A percentile compares a stretch with the other conserved stretches of the same genome.
phyloP scores from a whole-genome alignment of 257 asterid species.

The Scutellaria minor region DNA sequence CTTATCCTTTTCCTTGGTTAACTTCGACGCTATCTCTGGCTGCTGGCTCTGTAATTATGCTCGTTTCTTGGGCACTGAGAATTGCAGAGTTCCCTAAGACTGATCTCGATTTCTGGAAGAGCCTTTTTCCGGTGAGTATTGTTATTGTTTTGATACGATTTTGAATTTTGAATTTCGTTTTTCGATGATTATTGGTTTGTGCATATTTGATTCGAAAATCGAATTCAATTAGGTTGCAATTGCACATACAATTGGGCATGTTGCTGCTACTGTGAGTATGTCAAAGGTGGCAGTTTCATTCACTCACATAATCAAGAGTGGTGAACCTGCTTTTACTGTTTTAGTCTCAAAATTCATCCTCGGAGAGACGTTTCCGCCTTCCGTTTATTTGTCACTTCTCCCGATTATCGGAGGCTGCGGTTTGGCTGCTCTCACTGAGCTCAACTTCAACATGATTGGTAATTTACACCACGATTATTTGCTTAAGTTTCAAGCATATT shows the following conservation, averaged over 20 bases:
- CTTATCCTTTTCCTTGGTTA: slow-evolving; percentile 83
- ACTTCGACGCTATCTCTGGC: slow-evolving; percentile 89
- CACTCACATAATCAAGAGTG: slow-evolving; percentile 89
- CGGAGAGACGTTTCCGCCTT: slow-evolving; percentile 73
- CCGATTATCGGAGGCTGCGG: slow-evolving; percentile 91
- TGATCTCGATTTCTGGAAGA: slow-evolving; percentile 90
- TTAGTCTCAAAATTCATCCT: slow-evolving; percentile 74
- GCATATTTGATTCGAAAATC: background rate
- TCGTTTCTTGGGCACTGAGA: slow-evolving; percentile 79
- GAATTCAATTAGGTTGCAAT: slow-evolving; percentile 65
- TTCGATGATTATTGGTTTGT: background rate
- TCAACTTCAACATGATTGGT: slow-evolving; percentile 91
- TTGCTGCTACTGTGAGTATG: slow-evolving; percentile 95
- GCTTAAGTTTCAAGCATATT: background rate
- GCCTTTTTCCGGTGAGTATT: slow-evolving; percentile 74
- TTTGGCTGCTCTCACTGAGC: slow-evolving; percentile 84
- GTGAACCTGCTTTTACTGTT: slow-evolving; percentile 92
- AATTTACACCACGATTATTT: slow-evolving; percentile 29
- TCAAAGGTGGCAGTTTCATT: slow-evolving; percentile 95
- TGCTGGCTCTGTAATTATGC: slow-evolving; percentile 84
- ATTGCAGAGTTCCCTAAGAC: slow-evolving; percentile 82
- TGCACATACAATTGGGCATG: slow-evolving; percentile 96
- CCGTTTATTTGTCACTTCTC: slow-evolving; percentile 74
- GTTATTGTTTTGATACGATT: background rate
- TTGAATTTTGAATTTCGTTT: slow-evolving; percentile 13